Evolutionary conservation across 345 rosid species (phyloP).

Genomic region (Eucalyptus fibrosa): DNA sequence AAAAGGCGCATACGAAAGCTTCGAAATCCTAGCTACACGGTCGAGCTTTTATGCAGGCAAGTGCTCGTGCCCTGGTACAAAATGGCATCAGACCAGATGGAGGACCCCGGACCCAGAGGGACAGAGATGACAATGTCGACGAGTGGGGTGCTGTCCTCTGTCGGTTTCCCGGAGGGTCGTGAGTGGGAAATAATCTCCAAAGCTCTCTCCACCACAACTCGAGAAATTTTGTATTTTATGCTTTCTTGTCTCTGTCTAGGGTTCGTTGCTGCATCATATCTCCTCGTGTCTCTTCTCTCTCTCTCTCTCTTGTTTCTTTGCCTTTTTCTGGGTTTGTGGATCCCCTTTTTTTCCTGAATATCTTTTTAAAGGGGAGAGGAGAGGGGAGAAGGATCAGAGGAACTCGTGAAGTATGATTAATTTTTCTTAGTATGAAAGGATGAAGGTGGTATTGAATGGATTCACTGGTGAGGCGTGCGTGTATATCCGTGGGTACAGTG

Average conservation of each 20-base stretch:
- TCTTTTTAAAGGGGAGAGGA: not conserved
- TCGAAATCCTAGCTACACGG: not conserved
- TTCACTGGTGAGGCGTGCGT: not conserved
- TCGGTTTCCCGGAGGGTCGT: not conserved
- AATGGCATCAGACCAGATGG: not conserved
- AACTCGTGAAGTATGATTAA: not conserved
- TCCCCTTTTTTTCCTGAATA: not conserved
- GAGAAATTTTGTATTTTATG: not conserved
- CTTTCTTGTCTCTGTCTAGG: not conserved
- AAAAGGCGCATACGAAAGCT: not conserved
- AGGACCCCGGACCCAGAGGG: not conserved
- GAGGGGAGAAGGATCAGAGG: not conserved
- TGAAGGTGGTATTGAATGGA: not conserved
- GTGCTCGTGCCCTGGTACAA: not conserved
- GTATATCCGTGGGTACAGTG: not conserved
- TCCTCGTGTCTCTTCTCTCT: not conserved
- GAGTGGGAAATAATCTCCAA: not conserved
- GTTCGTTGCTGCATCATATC: not conserved
- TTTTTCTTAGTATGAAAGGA: not conserved
- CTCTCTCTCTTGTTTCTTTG: not conserved
- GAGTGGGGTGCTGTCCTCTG: not conserved
- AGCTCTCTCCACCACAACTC: not conserved
- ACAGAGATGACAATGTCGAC: not conserved
- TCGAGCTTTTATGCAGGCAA: not conserved
- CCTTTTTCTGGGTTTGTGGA: not conserved